These are phyloP conservation scores for Sclerospora graminicola DNA, from an alignment of 352 stramenopile genomes.

Conservation along the genomic window DNA sequence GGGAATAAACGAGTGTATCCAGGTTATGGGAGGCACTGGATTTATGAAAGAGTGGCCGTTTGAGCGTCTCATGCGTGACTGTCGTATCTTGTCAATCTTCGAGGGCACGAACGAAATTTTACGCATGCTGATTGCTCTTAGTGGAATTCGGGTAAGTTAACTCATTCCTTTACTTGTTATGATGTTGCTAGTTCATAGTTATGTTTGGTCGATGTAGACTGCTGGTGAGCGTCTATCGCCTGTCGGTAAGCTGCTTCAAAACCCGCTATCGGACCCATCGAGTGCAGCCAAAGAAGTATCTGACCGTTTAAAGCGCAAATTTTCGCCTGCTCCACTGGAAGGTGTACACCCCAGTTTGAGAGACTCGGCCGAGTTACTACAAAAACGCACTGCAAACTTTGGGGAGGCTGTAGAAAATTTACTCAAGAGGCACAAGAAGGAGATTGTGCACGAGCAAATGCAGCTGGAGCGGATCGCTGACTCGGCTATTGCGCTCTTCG, in stretches of 20 bases:
- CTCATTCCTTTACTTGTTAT: conserved; percentile 1
- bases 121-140: conserved; percentile 87
- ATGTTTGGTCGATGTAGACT: conserved; percentile 23
- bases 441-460: conserved; percentile 82
- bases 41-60: conserved; percentile 91
- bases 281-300: conserved; percentile 60
- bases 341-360: conserved; percentile 65
- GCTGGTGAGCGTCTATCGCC: conserved; percentile 69
- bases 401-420: conserved; percentile 66
- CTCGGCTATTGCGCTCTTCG: conserved; percentile 71
- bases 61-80: conserved; percentile 87
- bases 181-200: conserved; percentile 3
- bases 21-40: conserved; percentile 82
- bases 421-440: conserved; percentile 82
- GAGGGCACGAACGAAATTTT: conserved; percentile 90
- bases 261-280: conserved; percentile 69
- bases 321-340: conserved; percentile 53
- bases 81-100: conserved; percentile 87
- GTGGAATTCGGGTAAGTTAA: conserved; percentile 55
- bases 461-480: conserved; percentile 80
- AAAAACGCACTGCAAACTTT: conserved; percentile 67
- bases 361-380: conserved; percentile 37
- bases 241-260: conserved; percentile 70
- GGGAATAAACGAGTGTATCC: conserved; percentile 83
- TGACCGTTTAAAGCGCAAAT: conserved; percentile 75